These are phyloP conservation scores for Dioszegia hungarica DNA, from an alignment of 768 basidiomycete species.

Conservation along the genomic window DNA sequence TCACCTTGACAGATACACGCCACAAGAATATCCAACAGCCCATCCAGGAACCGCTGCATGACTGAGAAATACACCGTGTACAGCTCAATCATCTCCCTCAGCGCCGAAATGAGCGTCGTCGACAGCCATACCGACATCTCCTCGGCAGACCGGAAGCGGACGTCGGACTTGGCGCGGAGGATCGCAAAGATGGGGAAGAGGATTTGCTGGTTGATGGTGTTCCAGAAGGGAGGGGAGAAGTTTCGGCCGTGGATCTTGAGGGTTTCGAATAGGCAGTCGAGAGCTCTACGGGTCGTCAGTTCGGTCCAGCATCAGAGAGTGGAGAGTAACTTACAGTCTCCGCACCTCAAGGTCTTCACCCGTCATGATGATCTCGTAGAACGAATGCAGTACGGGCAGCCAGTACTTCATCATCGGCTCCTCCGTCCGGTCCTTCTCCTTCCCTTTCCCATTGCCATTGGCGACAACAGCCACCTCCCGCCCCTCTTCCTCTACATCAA, in stretches of 20 bases:
- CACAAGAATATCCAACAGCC: slow-evolving; percentile 85
- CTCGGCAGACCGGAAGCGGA: slow-evolving; percentile 84
- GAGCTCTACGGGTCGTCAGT: slow-evolving; percentile 58
- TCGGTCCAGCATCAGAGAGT: not conserved
- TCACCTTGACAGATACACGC: slow-evolving; percentile 98
- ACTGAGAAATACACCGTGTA: slow-evolving; percentile 94
- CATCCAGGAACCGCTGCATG: slow-evolving; percentile 82
- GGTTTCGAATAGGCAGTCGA: slow-evolving; percentile 93
- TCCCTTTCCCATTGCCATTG: slow-evolving; percentile 11
- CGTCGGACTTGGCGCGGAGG: slow-evolving; percentile 82
- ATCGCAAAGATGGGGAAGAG: slow-evolving; percentile 98
- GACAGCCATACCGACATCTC: slow-evolving; percentile 99
- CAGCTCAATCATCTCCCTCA: slow-evolving; percentile 88
- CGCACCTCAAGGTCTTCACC: slow-evolving; percentile 97
- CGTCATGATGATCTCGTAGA: slow-evolving; percentile 99
- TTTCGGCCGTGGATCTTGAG: slow-evolving; percentile 80
- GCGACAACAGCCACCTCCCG: not conserved
- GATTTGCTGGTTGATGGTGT: slow-evolving; percentile 90
- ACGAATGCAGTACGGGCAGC: slow-evolving; percentile 95
- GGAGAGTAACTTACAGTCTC: slow-evolving; percentile 76
- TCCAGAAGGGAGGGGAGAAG: slow-evolving; percentile 92
- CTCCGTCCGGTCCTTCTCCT: slow-evolving; percentile 25
- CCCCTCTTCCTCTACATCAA: slow-evolving; percentile 5
- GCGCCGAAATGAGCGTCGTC: slow-evolving; percentile 96
- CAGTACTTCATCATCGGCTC: slow-evolving; percentile 94